Evolutionary conservation across 306 rosid species (phyloP).

Genomic region (Psophocarpus tetragonolobus): DNA sequence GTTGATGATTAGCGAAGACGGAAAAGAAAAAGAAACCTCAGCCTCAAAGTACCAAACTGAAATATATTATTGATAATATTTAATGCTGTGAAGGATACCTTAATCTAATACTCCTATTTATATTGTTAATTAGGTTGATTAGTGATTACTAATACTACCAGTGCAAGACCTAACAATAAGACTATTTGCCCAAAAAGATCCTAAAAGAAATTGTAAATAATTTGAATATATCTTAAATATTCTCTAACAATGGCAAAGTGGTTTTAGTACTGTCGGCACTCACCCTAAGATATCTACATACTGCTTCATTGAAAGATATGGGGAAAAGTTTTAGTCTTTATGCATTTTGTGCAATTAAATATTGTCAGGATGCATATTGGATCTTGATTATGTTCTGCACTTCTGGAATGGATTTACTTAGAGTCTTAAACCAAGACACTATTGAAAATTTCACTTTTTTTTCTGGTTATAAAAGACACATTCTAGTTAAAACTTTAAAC

Average conservation of each 20-base stretch:
- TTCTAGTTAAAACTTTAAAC: not conserved
- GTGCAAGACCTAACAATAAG: not conserved
- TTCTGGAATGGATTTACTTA: not conserved
- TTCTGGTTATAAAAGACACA: not conserved
- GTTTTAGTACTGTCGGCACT: constrained; percentile 4
- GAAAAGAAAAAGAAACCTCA: not conserved
- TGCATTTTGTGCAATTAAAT: constrained; percentile 11
- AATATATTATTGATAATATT: not conserved
- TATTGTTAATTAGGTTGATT: not conserved
- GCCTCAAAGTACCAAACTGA: not conserved
- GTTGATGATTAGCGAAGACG: not conserved
- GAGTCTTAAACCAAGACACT: not conserved
- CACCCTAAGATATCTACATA: not conserved
- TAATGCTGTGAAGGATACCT: not conserved
- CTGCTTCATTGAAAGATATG: not conserved
- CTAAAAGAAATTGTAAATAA: not conserved
- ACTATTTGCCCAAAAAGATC: not conserved
- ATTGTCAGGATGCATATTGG: constrained; percentile 1
- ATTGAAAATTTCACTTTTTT: not conserved
- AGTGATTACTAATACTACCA: not conserved
- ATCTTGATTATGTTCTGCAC: not conserved
- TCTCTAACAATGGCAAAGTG: not conserved
- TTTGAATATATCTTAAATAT: not conserved
- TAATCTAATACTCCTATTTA: not conserved
- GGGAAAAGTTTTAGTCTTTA: not conserved